phyloP scores from a whole-genome alignment of 2,329 filamentous ascomycete genomes.

The Cladophialophora carrionii region DNA sequence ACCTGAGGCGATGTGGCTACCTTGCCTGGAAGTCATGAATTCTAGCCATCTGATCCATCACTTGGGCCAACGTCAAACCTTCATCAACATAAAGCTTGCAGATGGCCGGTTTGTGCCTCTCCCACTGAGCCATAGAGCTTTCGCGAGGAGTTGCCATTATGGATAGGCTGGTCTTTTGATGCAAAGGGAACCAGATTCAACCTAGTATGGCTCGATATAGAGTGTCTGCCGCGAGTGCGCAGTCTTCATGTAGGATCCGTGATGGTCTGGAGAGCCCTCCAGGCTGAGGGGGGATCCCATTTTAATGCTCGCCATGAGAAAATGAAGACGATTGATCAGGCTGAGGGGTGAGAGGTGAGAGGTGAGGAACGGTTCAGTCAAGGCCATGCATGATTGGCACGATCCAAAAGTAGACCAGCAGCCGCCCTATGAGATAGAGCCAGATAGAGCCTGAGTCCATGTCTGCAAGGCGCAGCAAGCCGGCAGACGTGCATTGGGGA shows the following conservation, averaged over 20 bases:
- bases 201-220: neutral
- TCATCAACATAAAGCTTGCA: slow-evolving; percentile 6
- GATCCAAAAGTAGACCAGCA: neutral
- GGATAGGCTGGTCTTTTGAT: neutral
- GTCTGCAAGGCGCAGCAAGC: neutral
- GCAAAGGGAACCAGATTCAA: no score
- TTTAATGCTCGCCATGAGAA: neutral
- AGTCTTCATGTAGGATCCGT: neutral
- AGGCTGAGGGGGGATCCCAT: neutral
- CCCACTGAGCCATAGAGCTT: slow-evolving; percentile 4
- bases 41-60: slow-evolving; percentile 7
- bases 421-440: neutral
- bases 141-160: neutral
- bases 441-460: neutral
- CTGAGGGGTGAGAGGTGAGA: neutral
- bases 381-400: neutral
- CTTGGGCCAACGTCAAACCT: neutral
- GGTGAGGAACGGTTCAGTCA: neutral
- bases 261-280: neutral
- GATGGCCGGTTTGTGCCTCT: slow-evolving; percentile 7
- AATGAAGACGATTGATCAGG: neutral
- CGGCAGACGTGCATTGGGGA: neutral
- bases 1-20: neutral
- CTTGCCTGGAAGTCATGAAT: slow-evolving; percentile 5
- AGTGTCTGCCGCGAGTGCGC: neutral